These are phyloP conservation scores for Fomitopsis schrenkii DNA, from an alignment of 1,284 basidiomycete genomes.

Conservation along the genomic window DNA sequence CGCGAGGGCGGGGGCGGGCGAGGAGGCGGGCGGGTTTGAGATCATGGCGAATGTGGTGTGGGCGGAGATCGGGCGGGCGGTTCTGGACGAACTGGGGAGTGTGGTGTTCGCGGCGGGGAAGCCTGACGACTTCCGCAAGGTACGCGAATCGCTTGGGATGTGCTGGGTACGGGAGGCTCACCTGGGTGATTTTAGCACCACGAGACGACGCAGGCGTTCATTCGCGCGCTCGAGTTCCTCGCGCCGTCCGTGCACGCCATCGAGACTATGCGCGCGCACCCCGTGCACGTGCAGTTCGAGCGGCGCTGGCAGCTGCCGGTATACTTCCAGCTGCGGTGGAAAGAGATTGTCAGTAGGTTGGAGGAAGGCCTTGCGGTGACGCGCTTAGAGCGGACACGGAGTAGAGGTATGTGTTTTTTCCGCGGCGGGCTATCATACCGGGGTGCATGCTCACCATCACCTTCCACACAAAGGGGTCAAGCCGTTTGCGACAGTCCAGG, in stretches of 20 bases:
- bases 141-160: slow-evolving; percentile 29
- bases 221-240: slow-evolving; percentile 80
- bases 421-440: neutral
- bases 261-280: slow-evolving; percentile 66
- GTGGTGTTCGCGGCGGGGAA: slow-evolving; percentile 88
- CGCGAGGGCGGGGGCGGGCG: neutral
- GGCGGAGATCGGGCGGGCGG: slow-evolving; percentile 74
- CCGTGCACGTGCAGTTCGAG: slow-evolving; percentile 71
- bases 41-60: slow-evolving; percentile 87
- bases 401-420: slow-evolving; percentile 31
- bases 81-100: slow-evolving; percentile 81
- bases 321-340: slow-evolving; percentile 98
- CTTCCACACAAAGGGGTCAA: slow-evolving; percentile 13
- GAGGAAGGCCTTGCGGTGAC: slow-evolving; percentile 61
- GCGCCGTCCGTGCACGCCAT: slow-evolving; percentile 76
- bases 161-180: neutral
- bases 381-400: slow-evolving; percentile 37
- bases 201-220: slow-evolving; percentile 78
- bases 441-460: neutral
- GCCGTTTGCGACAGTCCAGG: slow-evolving; percentile 59
- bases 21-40: slow-evolving; percentile 49
- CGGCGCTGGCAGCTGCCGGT: slow-evolving; percentile 93
- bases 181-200: slow-evolving; percentile 54
- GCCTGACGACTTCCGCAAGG: slow-evolving; percentile 87
- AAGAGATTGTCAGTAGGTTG: slow-evolving; percentile 79